These are phyloP conservation scores for Annona squamosa DNA, from an alignment of 164 flowering plant genomes.

Conservation along the genomic window DNA sequence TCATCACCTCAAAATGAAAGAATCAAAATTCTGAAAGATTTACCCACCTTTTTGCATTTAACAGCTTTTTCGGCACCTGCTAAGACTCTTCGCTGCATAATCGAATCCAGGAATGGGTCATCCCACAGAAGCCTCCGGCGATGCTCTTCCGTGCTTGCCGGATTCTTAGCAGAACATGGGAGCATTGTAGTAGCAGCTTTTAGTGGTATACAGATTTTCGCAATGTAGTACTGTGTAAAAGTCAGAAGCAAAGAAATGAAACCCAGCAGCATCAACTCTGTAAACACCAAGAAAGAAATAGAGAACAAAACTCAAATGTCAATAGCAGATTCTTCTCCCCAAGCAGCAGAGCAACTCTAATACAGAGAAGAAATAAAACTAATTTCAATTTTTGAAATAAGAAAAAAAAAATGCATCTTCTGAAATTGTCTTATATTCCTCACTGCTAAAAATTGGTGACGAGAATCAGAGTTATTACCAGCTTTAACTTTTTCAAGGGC, in stretches of 20 bases:
- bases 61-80: conserved; percentile 14
- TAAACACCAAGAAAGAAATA: conserved; percentile 1
- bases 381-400: background rate
- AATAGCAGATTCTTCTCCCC: background rate
- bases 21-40: background rate
- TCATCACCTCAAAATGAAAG: too few species aligned
- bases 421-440: background rate
- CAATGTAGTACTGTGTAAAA: conserved; percentile 41
- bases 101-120: conserved; percentile 9
- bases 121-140: conserved; percentile 46
- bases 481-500: conserved; percentile 91
- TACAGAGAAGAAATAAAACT: background rate
- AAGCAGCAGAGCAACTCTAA: background rate
- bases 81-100: conserved; percentile 33
- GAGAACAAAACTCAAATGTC: background rate
- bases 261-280: conserved; percentile 71
- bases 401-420: background rate
- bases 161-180: conserved; percentile 40
- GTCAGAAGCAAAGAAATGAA: conserved; percentile 59
- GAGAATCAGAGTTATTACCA: conserved; percentile 33
- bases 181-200: conserved; percentile 38
- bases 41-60: conserved; percentile 36
- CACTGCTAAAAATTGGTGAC: background rate
- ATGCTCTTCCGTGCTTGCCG: background rate
- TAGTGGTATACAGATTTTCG: conserved; percentile 46